Conservation (phyloP, 2,329 filamentous ascomycete genomes). For the Amauroascus niger region DNA sequence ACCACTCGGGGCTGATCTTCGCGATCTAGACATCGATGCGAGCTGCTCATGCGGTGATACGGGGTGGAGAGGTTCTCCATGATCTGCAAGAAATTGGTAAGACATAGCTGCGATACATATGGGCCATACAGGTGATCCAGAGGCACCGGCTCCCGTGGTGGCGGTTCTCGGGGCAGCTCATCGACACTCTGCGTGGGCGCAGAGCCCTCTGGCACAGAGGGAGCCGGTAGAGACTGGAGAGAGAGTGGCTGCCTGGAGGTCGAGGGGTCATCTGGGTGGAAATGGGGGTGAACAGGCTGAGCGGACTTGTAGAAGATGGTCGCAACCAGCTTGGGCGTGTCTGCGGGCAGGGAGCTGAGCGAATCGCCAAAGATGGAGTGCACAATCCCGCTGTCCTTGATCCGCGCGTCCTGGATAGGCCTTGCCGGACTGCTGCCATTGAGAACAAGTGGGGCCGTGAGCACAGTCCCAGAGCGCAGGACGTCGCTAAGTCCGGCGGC, state of each 20-base stretch:
- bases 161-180: constrained; percentile 47
- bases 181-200: constrained; percentile 44
- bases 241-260: constrained; percentile 27
- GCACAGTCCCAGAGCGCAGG: constrained; percentile 24
- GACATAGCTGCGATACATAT: constrained; percentile 46
- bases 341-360: constrained; percentile 31
- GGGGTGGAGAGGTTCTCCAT: constrained; percentile 42
- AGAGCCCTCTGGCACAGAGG: constrained; percentile 37
- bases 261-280: constrained; percentile 44
- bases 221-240: constrained; percentile 28
- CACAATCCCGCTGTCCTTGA: constrained; percentile 39
- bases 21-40: constrained; percentile 41
- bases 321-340: constrained; percentile 38
- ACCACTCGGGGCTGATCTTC: constrained; percentile 43
- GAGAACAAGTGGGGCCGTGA: constrained; percentile 22
- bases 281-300: constrained; percentile 36
- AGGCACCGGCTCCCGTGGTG: constrained; percentile 45
- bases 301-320: constrained; percentile 43
- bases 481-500: constrained; percentile 31
- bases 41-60: constrained; percentile 41
- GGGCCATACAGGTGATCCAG: constrained; percentile 48
- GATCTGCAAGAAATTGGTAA: constrained; percentile 47
- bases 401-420: constrained; percentile 20
- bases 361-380: constrained; percentile 40
- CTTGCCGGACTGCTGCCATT: constrained; percentile 31